These are phyloP conservation scores for Erodium maritimum DNA, from an alignment of 345 rosid genomes.

Conservation along the genomic window DNA sequence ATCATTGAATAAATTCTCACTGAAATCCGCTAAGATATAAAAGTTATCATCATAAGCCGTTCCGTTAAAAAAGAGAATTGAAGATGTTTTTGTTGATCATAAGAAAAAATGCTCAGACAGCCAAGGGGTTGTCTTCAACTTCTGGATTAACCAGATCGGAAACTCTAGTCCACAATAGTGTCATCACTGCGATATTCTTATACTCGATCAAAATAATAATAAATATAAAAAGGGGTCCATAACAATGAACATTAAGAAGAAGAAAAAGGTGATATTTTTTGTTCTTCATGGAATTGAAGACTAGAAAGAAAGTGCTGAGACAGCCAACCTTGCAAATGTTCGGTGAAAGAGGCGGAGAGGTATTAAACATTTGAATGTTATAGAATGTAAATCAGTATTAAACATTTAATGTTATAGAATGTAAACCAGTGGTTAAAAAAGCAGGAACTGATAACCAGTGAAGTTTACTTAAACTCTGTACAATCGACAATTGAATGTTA, in stretches of 20 bases:
- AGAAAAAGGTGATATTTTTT: no score
- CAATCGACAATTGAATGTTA: not conserved
- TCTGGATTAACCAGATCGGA: not conserved
- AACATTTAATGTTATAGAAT: not conserved
- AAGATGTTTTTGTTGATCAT: no score
- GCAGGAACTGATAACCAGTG: not conserved
- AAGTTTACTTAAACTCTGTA: not conserved
- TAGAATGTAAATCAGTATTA: not conserved
- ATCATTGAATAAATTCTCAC: conserved; percentile 72
- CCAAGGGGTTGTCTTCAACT: not conserved
- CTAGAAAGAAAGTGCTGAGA: conserved; percentile 71
- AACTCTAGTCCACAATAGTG: no score
- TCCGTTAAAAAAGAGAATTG: no score
- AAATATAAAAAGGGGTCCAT: no score
- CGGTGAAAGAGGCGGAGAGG: no score
- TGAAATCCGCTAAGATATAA: conserved; percentile 97
- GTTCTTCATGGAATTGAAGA: no score
- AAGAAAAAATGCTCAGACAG: not conserved
- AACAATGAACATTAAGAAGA: no score
- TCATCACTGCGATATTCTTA: no score
- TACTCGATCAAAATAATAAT: no score
- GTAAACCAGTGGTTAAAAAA: no score
- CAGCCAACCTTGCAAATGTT: no score
- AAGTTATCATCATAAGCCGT: conserved; percentile 73
- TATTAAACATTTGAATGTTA: not conserved